Percentiles rank a stretch among this genome's conserved stretches.
Conservation (phyloP, 768 basidiomycete genomes). For the Postia placenta region DNA sequence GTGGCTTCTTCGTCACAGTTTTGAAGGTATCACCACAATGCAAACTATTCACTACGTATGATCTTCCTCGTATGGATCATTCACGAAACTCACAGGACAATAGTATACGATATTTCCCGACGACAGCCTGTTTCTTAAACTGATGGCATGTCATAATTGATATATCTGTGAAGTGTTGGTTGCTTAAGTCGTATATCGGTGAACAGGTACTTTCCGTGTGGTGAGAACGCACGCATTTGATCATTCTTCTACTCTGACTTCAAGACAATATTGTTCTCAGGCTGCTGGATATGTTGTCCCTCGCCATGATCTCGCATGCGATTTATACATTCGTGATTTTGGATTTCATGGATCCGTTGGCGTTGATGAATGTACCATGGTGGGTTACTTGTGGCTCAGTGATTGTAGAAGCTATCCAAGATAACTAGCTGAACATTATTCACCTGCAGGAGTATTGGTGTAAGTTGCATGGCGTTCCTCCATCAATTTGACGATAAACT, state of each 20-base stretch:
- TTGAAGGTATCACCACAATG: background rate
- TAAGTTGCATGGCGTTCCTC: background rate
- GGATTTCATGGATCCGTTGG: background rate
- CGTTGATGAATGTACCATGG: background rate
- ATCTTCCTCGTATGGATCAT: too few relatives aligned
- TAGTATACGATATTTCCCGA: constrained; percentile 1
- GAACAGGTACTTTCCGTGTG: too few relatives aligned
- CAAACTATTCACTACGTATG: background rate
- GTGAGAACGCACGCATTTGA: too few relatives aligned
- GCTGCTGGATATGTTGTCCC: background rate
- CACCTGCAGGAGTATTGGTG: background rate
- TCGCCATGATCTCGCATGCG: background rate
- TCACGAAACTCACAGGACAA: too few relatives aligned
- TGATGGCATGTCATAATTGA: too few relatives aligned
- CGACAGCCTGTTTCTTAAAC: background rate
- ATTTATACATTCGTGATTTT: background rate
- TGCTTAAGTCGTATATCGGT: too few relatives aligned
- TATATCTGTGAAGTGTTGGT: background rate
- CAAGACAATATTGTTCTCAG: too few relatives aligned
- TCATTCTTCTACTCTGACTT: too few relatives aligned
- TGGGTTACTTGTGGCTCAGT: background rate
- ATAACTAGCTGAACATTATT: background rate
- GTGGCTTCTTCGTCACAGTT: background rate
- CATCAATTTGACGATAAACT: too few relatives aligned
- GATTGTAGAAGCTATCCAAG: too few relatives aligned